Percentiles rank a stretch among this genome's conserved stretches.
These are phyloP conservation scores for Cutaneotrichosporon spelunceum DNA, from an alignment of 1,284 basidiomycete genomes.

Conservation along the genomic window DNA sequence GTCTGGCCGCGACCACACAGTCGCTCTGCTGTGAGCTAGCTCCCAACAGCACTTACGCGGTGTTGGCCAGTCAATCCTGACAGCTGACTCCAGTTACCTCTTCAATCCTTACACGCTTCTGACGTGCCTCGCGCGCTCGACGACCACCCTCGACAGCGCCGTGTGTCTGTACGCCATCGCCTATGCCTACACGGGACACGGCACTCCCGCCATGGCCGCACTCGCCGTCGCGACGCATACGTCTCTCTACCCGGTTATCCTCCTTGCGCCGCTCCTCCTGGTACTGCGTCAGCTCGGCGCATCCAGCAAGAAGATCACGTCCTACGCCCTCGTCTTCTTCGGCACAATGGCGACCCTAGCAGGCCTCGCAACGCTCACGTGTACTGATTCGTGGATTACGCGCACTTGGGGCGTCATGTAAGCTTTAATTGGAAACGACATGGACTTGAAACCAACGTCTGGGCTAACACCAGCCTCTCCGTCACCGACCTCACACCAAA, in stretches of 20 bases:
- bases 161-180: slow-evolving; percentile 66
- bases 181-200: slow-evolving; percentile 66
- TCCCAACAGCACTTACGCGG: too few species aligned
- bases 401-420: slow-evolving; percentile 83
- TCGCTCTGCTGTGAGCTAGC: slow-evolving; percentile 62
- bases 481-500: slow-evolving; percentile 89
- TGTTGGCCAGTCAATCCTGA: too few species aligned
- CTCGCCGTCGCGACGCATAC: slow-evolving; percentile 69
- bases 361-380: slow-evolving; percentile 23
- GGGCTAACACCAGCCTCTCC: slow-evolving; percentile 55
- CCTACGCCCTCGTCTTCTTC: slow-evolving; percentile 23
- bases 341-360: background rate
- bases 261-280: slow-evolving; percentile 66
- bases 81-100: slow-evolving; percentile 61
- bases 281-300: background rate
- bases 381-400: slow-evolving; percentile 59
- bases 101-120: slow-evolving; percentile 83
- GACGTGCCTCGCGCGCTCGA: slow-evolving; percentile 73
- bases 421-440: slow-evolving; percentile 31
- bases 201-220: slow-evolving; percentile 59
- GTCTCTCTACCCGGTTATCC: slow-evolving; percentile 66
- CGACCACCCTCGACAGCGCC: slow-evolving; percentile 72
- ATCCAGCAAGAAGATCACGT: background rate
- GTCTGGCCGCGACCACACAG: slow-evolving; percentile 10
- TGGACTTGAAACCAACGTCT: too few species aligned